These are phyloP conservation scores for Cutaneotrichosporon spelunceum DNA, from an alignment of 1,284 basidiomycete genomes.

Conservation along the genomic window DNA sequence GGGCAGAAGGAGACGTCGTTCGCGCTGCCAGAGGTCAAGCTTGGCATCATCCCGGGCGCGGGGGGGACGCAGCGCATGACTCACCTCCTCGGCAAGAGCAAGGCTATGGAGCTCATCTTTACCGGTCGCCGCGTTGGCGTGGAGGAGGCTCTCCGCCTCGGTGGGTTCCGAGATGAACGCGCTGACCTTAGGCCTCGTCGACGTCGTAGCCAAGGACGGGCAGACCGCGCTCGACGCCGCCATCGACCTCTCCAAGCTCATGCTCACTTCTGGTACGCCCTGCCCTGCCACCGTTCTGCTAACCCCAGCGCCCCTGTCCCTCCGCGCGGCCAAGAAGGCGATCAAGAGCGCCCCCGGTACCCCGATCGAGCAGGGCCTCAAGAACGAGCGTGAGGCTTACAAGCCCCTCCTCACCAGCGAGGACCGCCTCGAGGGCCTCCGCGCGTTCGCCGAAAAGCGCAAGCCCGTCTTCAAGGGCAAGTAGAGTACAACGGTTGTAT, in stretches of 20 bases:
- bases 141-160: conserved; percentile 68
- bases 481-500: conserved; percentile 32
- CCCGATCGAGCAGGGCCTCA: conserved; percentile 73
- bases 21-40: conserved; percentile 74
- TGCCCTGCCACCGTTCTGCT: background rate
- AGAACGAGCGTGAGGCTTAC: conserved; percentile 83
- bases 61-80: conserved; percentile 86
- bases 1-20: conserved; percentile 66
- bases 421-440: conserved; percentile 79
- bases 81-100: conserved; percentile 72
- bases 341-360: conserved; percentile 76
- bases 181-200: conserved; percentile 55
- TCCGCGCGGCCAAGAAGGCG: conserved; percentile 83
- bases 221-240: conserved; percentile 34
- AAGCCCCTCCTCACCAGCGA: conserved; percentile 72
- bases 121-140: conserved; percentile 67
- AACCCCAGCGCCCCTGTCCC: conserved; percentile 72
- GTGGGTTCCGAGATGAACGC: conserved; percentile 52
- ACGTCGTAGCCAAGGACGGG: conserved; percentile 56
- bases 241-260: conserved; percentile 33
- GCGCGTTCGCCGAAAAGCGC: conserved; percentile 86
- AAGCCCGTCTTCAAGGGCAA: conserved; percentile 73
- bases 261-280: conserved; percentile 36
- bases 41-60: conserved; percentile 94
- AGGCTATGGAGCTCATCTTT: conserved; percentile 84